phyloP scores from a whole-genome alignment of 176 grass and related monocot species.

The Echinochloa phyllopogon region DNA sequence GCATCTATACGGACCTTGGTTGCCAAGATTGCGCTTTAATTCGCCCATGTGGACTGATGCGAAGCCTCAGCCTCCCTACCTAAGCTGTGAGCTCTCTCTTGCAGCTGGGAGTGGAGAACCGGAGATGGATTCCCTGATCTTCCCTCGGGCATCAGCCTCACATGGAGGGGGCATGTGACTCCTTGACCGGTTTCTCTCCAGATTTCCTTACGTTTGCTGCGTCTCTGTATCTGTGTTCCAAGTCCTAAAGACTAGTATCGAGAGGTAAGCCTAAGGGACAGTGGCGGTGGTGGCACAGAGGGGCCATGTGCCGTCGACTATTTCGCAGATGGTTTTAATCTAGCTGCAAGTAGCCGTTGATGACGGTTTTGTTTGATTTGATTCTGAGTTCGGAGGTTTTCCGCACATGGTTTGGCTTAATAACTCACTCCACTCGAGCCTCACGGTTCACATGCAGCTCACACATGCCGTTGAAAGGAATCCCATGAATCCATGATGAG shows the following conservation, averaged over 20 bases:
- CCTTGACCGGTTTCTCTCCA: slow-evolving; percentile 44
- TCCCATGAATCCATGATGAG: slow-evolving; percentile 41
- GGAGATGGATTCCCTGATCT: slow-evolving; percentile 42
- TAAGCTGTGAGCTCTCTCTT: neutral
- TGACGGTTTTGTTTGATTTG: slow-evolving; percentile 43
- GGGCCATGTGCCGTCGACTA: slow-evolving; percentile 47
- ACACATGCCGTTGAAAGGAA: slow-evolving; percentile 47
- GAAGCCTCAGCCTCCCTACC: too few species aligned
- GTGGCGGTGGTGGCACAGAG: neutral
- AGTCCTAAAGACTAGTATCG: slow-evolving; percentile 7
- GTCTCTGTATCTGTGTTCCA: slow-evolving; percentile 35
- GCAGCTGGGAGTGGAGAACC: slow-evolving; percentile 1
- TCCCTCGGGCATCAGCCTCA: slow-evolving; percentile 50
- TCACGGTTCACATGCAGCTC: slow-evolving; percentile 33
- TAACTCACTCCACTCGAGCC: neutral
- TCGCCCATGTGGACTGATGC: slow-evolving; percentile 44
- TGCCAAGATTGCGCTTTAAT: slow-evolving; percentile 57
- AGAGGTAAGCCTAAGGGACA: neutral
- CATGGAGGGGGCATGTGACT: slow-evolving; percentile 56
- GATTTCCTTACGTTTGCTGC: slow-evolving; percentile 38
- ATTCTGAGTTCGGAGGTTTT: neutral
- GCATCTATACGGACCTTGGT: slow-evolving; percentile 40
- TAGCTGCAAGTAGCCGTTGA: slow-evolving; percentile 25
- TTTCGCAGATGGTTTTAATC: slow-evolving; percentile 28
- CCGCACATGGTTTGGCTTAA: slow-evolving; percentile 20